Evolutionary conservation across 331 rosid genomes (phyloP), one percentile per base, ranked within the genome.

Genomic region (Pyrus hybrid): DNA sequence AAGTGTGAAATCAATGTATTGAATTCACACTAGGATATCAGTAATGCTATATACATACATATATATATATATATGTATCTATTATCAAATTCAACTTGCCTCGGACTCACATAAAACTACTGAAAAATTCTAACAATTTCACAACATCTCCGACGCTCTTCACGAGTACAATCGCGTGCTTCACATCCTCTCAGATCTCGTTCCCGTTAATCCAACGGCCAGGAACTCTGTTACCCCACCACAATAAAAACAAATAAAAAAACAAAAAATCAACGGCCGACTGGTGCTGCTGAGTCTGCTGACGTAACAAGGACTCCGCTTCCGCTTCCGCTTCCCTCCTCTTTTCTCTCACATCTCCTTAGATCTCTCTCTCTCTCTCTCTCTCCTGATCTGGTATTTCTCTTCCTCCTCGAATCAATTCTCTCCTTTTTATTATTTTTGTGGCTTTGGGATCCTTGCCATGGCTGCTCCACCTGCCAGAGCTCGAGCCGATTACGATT

Each of bases 381-480:
- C 45, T 82, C 68, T 67, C 76, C 78, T 47, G 77, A 82, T 86
- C 86, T 77, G 86, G 86, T 70, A 16, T 14, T 58, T 67, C 35
- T 62, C 68, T 28, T 22, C 56, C 61, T 35, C 62, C 61, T 9
- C 28, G 17, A 30, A 58, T 22, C 33, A 8, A 5, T 43, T 71
- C 67, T 23, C 22, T 12, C 56, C 26, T 28, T 41, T 63, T 62
- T 26, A 63, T 14, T 53, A 29, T 25, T 30, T 66, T 32, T 41
- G 71, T 63, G 74, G 76, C 54, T 63, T 14, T 28, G 62, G 54
- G 73, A 73, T 14, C 58, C 60, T 79, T 20, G 70, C 58, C 88
- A 90, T 93, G 97, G 93, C 98, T 77, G 93, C 98, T 81, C 96
- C 93, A 32, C 98, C 98, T 54, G 93, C 91, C 4, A 83, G 98